These are phyloP conservation scores for Artomyces pyxidatus DNA, from an alignment of 768 basidiomycete genomes.

Conservation along the genomic window DNA sequence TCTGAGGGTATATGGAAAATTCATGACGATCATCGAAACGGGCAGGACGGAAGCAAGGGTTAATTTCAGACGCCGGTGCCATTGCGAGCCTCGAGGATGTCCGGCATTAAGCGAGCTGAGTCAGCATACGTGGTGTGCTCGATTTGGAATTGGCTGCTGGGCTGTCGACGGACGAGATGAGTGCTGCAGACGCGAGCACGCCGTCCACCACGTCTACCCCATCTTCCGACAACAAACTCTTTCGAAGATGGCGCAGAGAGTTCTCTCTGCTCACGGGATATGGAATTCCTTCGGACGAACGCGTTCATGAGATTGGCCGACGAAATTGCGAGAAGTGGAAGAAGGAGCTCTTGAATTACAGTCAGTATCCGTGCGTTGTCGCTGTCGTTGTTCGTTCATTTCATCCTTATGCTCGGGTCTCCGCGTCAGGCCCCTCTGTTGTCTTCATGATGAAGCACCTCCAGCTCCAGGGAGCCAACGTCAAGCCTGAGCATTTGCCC, in stretches of 20 bases:
- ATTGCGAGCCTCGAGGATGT: too few relatives aligned
- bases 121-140: too few relatives aligned
- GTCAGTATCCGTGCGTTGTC: conserved; percentile 26
- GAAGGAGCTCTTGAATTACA: conserved; percentile 36
- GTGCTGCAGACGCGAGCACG: conserved; percentile 15
- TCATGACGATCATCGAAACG: too few relatives aligned
- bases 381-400: conserved; percentile 1
- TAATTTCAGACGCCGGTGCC: too few relatives aligned
- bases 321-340: conserved; percentile 46
- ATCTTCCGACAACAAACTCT: conserved; percentile 23
- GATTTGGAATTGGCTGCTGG: too few relatives aligned
- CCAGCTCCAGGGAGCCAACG: conserved; percentile 60
- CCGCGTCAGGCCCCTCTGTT: conserved; percentile 63
- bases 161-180: too few relatives aligned
- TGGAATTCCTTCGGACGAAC: conserved; percentile 39
- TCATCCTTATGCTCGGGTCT: background rate
- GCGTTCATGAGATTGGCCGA: conserved; percentile 27
- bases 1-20: too few relatives aligned
- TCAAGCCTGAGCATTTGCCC: conserved; percentile 64
- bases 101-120: too few relatives aligned
- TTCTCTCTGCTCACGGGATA: conserved; percentile 43
- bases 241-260: conserved; percentile 44
- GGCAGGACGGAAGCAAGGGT: too few relatives aligned
- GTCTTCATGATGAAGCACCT: conserved; percentile 92
- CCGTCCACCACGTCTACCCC: conserved; percentile 18